Percentiles rank a stretch among this genome's conserved stretches.
These are phyloP conservation scores for Penicillium fuscoglaucum DNA, from an alignment of 2,329 filamentous ascomycete genomes.

Conservation along the genomic window DNA sequence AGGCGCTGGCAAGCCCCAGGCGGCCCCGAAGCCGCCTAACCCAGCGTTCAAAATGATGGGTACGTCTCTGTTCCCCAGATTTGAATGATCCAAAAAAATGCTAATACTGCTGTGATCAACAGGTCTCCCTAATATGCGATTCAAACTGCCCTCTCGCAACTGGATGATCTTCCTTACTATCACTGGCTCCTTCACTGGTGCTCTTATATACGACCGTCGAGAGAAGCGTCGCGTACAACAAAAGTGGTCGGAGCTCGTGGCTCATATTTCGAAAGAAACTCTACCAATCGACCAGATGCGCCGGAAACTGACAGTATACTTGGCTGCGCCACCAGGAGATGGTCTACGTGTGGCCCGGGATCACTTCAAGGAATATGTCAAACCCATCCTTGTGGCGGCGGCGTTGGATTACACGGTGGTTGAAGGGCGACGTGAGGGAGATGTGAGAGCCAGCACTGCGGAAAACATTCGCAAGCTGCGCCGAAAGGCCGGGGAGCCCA, in stretches of 20 bases:
- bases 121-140: constrained; percentile 81
- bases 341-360: constrained; percentile 82
- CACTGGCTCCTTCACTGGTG: constrained; percentile 72
- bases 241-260: constrained; percentile 83
- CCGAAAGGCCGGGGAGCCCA: constrained; percentile 60
- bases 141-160: constrained; percentile 87
- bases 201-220: constrained; percentile 87
- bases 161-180: constrained; percentile 94
- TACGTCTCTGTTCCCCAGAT: constrained; percentile 26
- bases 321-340: constrained; percentile 84
- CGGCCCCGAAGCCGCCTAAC: constrained; percentile 57
- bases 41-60: constrained; percentile 73
- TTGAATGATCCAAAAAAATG: not conserved
- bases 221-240: constrained; percentile 82
- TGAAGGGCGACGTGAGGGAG: constrained; percentile 88
- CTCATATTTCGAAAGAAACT: constrained; percentile 76
- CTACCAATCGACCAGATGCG: constrained; percentile 72
- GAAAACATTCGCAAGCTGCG: constrained; percentile 74
- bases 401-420: constrained; percentile 96
- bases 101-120: constrained; percentile 16
- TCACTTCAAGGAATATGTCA: constrained; percentile 94
- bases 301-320: constrained; percentile 79
- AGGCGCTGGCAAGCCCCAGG: constrained; percentile 40
- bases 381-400: constrained; percentile 84
- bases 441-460: constrained; percentile 81